phyloP scores from a whole-genome alignment of 2,329 filamentous ascomycete genomes.

The Fusarium incarnatum region DNA sequence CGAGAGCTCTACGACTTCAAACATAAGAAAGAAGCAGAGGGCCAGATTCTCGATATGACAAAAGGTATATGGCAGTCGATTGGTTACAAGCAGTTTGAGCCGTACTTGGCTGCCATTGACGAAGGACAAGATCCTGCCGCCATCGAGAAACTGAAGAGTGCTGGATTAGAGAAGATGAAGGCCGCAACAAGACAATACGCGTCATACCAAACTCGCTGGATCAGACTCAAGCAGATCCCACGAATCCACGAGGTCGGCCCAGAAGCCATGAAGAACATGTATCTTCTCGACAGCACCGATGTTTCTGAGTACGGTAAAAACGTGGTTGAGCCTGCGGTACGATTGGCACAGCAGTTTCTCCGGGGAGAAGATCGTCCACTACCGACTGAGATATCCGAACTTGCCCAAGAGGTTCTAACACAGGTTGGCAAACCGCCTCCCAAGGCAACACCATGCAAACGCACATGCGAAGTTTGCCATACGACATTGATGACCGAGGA shows the following conservation, averaged over 20 bases:
- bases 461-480: constrained; percentile 79
- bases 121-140: constrained; percentile 48
- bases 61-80: constrained; percentile 97
- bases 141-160: constrained; percentile 65
- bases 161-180: constrained; percentile 80
- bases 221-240: constrained; percentile 82
- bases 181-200: constrained; percentile 89
- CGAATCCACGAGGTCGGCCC: constrained; percentile 68
- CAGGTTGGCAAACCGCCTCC: constrained; percentile 57
- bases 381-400: constrained; percentile 61
- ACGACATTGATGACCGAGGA: constrained; percentile 69
- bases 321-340: constrained; percentile 74
- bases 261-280: constrained; percentile 69
- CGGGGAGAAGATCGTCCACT: constrained; percentile 63
- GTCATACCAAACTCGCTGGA: constrained; percentile 86
- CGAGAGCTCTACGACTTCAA: constrained; percentile 59
- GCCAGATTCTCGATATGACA: constrained; percentile 73
- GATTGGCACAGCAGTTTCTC: constrained; percentile 74
- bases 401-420: constrained; percentile 67
- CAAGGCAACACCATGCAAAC: constrained; percentile 65
- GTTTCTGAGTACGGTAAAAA: constrained; percentile 67
- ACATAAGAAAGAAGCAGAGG: constrained; percentile 53
- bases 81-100: constrained; percentile 90
- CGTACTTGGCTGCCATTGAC: constrained; percentile 69
- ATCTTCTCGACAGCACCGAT: constrained; percentile 84